Evolutionary conservation across 2,329 filamentous ascomycete genomes (phyloP).

Genomic region (Tolypocladium tropicale): DNA sequence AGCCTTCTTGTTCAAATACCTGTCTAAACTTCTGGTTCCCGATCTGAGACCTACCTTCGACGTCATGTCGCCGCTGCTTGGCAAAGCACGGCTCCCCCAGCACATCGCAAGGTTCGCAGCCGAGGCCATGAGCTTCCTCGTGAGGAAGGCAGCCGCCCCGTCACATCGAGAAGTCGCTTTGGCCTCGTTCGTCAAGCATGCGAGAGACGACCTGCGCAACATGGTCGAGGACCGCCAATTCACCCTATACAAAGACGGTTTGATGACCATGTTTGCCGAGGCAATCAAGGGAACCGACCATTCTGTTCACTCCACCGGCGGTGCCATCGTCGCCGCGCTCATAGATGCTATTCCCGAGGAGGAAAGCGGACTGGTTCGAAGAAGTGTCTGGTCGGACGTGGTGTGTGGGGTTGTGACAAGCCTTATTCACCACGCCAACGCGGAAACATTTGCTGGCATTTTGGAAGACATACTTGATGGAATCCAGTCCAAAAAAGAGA

Average conservation of each 20-base stretch:
- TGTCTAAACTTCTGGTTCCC: constrained; percentile 76
- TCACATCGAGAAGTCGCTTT: constrained; percentile 69
- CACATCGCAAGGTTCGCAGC: constrained; percentile 90
- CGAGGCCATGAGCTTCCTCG: constrained; percentile 86
- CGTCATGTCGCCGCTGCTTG: constrained; percentile 74
- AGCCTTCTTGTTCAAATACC: constrained; percentile 94
- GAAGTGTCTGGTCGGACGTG: constrained; percentile 50
- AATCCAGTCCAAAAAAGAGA: constrained; percentile 24
- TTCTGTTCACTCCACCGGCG: constrained; percentile 49
- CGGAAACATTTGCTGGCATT: constrained; percentile 62
- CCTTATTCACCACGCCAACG: constrained; percentile 69
- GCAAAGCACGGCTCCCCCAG: constrained; percentile 69
- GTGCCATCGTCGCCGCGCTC: constrained; percentile 41
- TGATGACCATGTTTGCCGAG: constrained; percentile 89
- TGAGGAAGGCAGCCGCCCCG: constrained; percentile 75
- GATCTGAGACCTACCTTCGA: constrained; percentile 78
- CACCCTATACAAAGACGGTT: constrained; percentile 67
- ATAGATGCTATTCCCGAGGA: constrained; percentile 40
- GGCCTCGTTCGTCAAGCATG: constrained; percentile 58
- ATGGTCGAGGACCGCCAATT: constrained; percentile 45
- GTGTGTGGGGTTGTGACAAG: constrained; percentile 69
- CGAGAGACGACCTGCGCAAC: constrained; percentile 55
- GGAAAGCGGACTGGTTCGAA: constrained; percentile 35
- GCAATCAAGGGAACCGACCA: constrained; percentile 56
- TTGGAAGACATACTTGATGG: constrained; percentile 50